Evolutionary conservation across 352 stramenopile species (phyloP).

Genomic region (Peronospora farinosa): DNA sequence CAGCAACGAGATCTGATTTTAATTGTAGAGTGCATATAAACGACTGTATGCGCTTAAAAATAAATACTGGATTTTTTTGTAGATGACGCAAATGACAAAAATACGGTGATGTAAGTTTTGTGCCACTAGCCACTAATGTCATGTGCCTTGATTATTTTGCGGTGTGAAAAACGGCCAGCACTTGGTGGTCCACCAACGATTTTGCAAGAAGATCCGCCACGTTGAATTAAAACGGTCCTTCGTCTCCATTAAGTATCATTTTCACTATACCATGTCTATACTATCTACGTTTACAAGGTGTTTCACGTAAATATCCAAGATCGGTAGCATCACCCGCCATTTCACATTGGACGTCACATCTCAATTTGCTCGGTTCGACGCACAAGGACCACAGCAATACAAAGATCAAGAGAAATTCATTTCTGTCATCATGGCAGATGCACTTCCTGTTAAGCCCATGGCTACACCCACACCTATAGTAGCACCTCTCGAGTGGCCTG

Average conservation of each 20-base stretch:
- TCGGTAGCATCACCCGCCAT: slow-evolving; percentile 3
- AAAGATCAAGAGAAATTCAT: slow-evolving; percentile 1
- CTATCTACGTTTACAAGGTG: neutral
- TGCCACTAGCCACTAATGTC: no score
- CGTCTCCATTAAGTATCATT: neutral
- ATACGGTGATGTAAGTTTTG: no score
- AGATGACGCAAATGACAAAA: no score
- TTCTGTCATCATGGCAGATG: slow-evolving; percentile 18
- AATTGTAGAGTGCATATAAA: no score
- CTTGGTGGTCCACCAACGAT: neutral
- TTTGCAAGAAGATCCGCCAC: slow-evolving; percentile 1
- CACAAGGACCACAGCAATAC: slow-evolving; percentile 6
- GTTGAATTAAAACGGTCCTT: neutral
- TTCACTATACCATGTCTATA: neutral
- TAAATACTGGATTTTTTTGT: no score
- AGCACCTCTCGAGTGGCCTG: slow-evolving; percentile 30
- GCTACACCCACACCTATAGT: slow-evolving; percentile 13
- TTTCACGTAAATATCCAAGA: slow-evolving; percentile 10
- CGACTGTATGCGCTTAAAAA: no score
- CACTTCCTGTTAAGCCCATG: slow-evolving; percentile 8
- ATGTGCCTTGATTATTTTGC: no score
- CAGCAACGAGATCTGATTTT: no score
- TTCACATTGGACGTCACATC: slow-evolving; percentile 7
- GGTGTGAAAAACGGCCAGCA: neutral
- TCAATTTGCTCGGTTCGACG: slow-evolving; percentile 20